A percentile compares a stretch with the other conserved stretches of the same genome.
These are phyloP conservation scores for Talaromyces atroroseus DNA, from an alignment of 2,329 filamentous ascomycete species.

Conservation along the genomic window DNA sequence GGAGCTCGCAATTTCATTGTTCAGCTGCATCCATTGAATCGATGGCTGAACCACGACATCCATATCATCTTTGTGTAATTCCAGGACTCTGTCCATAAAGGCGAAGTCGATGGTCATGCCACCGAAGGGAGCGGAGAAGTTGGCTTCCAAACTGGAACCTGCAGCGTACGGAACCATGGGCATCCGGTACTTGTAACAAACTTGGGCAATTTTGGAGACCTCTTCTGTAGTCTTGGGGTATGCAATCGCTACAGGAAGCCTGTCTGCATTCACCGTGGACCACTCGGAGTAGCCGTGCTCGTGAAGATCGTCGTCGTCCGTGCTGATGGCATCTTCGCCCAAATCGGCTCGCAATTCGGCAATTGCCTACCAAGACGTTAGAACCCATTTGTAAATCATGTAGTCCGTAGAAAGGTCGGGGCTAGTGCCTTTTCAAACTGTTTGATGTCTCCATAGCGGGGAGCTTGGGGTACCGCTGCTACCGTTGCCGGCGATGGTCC, in stretches of 20 bases:
- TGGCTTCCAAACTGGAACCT: conserved; percentile 80
- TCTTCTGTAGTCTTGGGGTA: conserved; percentile 61
- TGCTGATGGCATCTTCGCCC: conserved; percentile 57
- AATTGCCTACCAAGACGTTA: conserved; percentile 44
- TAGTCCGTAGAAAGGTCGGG: not conserved
- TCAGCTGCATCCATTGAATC: conserved; percentile 87
- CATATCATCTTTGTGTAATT: conserved; percentile 81
- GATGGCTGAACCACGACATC: conserved; percentile 88
- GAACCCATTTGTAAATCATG: not conserved
- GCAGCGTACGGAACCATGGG: conserved; percentile 85
- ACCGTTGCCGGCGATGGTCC: conserved; percentile 15
- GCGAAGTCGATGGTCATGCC: conserved; percentile 87
- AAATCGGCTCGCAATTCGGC: conserved; percentile 48
- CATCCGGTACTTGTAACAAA: conserved; percentile 73
- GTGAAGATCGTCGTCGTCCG: conserved; percentile 59
- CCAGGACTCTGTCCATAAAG: conserved; percentile 76
- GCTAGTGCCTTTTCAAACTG: conserved; percentile 35
- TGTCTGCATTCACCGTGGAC: conserved; percentile 62
- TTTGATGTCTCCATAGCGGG: conserved; percentile 34
- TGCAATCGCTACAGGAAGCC: conserved; percentile 59
- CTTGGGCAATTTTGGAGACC: conserved; percentile 58
- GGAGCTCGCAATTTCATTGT: conserved; percentile 64
- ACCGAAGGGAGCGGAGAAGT: conserved; percentile 81
- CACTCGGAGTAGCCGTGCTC: conserved; percentile 65
- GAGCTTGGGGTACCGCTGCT: conserved; percentile 15